Evolutionary conservation across 192 early-diverging fungal species (phyloP).

Genomic region (Podochytrium sp.): DNA sequence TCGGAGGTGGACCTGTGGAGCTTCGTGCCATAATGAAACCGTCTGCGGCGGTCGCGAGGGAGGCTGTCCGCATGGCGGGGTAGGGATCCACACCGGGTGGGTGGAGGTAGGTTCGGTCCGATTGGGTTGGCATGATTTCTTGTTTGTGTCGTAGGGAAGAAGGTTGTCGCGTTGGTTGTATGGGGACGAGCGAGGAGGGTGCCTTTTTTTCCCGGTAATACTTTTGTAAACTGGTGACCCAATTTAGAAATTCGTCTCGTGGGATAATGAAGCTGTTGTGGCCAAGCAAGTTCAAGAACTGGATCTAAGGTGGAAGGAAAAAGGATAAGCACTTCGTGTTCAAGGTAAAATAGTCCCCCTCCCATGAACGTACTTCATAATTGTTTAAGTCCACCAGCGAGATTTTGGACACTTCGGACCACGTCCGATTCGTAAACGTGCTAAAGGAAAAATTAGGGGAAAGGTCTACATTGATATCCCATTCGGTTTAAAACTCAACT

Average conservation of each 20-base stretch:
- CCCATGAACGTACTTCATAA: slow-evolving; percentile 13
- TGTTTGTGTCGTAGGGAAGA: too few relatives aligned
- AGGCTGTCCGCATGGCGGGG: neutral
- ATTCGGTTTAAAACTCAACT: neutral
- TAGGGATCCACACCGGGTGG: too few relatives aligned
- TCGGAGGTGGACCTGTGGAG: neutral
- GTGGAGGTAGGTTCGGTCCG: too few relatives aligned
- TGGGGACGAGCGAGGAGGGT: too few relatives aligned
- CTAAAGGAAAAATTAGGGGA: neutral
- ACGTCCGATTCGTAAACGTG: slow-evolving; percentile 29
- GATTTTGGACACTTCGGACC: slow-evolving; percentile 32
- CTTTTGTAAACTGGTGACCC: slow-evolving; percentile 9
- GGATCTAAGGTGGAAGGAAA: neutral
- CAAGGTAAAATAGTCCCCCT: neutral
- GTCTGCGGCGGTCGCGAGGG: neutral
- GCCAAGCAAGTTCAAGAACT: slow-evolving; percentile 17
- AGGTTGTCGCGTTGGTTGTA: too few relatives aligned
- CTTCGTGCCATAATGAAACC: neutral
- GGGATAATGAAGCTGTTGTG: slow-evolving; percentile 19
- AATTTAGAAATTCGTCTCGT: slow-evolving; percentile 16
- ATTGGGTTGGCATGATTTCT: too few relatives aligned
- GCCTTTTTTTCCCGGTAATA: neutral
- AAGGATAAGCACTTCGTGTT: neutral
- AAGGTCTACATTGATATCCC: neutral
- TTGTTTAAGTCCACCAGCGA: slow-evolving; percentile 17